Base-by-base conservation (phyloP, 2,329 filamentous ascomycete species). In the Fusarium pilosicola region DNA sequence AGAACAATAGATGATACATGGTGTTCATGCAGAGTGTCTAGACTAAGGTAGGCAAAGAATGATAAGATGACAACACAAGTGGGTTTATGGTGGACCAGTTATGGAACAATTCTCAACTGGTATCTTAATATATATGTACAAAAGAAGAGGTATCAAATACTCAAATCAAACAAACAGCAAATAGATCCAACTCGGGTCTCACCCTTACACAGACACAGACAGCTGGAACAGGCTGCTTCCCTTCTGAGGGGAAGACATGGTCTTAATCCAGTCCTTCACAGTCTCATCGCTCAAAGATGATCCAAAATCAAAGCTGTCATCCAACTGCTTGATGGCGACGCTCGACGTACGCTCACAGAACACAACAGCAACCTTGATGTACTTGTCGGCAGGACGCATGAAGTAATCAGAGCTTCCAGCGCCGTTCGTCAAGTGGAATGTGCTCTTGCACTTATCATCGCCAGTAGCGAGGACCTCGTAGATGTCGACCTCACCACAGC, bases 401-500 rank as follows among this genome's bases (percentile, higher is more conserved):
- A 96, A 93, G 84, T 91, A 95, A 81, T 95, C 90, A 36, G 89
- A 90, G 79, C 90, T 89, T 59, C 92, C 92, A 39, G 89, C 91
- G 34, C 88, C 85, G 56, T 88, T 84, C 73, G 89, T 88, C 70
- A 86, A 84, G 82, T 95, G 93, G 76, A 94, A 85, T 22, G 92
- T 93, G 44, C 90, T 91, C 84, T 93, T 94, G 82, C 89, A 88
- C 77, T 89, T 89, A 48, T 84, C 86, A 79, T 92, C 89, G 34
- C 92, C 93, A 2, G 86, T 80, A 68, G 87, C 85, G 45, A 95
- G 88, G 30, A 93, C 87, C 83, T 95, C 93, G 77, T 92, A 91
- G 61, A 95, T 86, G 78, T 96, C 93, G 70, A 93, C 89, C 83
- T 96, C 93, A 76, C 92, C 93, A 79, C 93, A 95, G 42, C 89